A percentile compares a stretch with the other conserved stretches of the same genome.
Evolutionary conservation across 2,329 filamentous ascomycete genomes (phyloP).

Genomic region (Pyricularia grisea): DNA sequence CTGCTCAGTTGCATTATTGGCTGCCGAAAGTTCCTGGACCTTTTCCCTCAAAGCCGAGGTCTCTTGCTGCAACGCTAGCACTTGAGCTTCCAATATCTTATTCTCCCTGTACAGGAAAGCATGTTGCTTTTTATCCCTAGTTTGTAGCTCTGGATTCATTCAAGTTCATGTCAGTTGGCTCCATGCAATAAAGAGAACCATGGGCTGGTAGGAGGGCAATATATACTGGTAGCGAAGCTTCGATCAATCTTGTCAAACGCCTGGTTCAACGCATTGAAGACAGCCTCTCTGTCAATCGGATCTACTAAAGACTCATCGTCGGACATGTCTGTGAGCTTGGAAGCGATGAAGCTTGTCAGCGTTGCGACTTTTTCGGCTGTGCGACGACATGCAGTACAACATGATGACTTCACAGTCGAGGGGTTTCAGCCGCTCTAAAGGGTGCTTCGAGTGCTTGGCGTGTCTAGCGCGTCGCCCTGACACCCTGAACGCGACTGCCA

Average conservation of each 20-base stretch:
- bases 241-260: constrained; percentile 29
- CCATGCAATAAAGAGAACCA: background rate
- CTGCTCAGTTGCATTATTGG: background rate
- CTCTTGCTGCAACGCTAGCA: constrained; percentile 29
- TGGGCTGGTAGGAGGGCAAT: background rate
- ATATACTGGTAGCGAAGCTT: constrained; percentile 15
- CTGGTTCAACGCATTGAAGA: constrained; percentile 28
- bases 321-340: background rate
- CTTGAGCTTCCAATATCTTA: constrained; percentile 21
- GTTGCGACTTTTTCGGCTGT: background rate
- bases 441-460: background rate
- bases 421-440: background rate
- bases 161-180: background rate
- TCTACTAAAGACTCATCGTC: background rate
- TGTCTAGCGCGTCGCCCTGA: background rate
- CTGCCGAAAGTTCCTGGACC: constrained; percentile 12
- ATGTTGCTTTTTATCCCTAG: constrained; percentile 11
- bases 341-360: background rate
- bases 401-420: background rate
- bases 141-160: constrained; percentile 11
- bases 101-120: constrained; percentile 22
- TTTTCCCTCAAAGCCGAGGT: constrained; percentile 30
- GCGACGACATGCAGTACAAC: background rate
- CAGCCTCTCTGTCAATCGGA: constrained; percentile 18
- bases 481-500: background rate